A percentile compares a stretch with the other conserved stretches of the same genome.
These are phyloP conservation scores for Bipolaris cookei DNA, from an alignment of 2,329 filamentous ascomycete genomes.

Conservation along the genomic window DNA sequence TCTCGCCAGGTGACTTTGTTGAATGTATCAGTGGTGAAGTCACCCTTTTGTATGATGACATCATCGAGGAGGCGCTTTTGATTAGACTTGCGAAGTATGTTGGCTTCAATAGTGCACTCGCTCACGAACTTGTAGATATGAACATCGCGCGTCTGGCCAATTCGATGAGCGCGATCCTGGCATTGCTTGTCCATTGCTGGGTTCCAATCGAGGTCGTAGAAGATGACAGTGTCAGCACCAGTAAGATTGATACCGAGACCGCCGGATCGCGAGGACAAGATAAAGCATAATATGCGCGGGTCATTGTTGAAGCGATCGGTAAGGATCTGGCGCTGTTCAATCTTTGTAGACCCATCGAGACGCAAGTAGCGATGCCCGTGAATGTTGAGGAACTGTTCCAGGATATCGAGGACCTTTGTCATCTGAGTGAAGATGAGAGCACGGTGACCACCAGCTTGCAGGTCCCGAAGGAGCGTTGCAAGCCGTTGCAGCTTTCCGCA, in stretches of 20 bases:
- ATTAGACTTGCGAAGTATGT: constrained; percentile 93
- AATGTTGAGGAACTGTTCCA: constrained; percentile 97
- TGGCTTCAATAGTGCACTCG: constrained; percentile 86
- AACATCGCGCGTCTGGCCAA: constrained; percentile 95
- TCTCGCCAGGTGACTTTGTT: constrained; percentile 75
- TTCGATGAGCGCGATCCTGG: constrained; percentile 95
- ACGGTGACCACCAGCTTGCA: constrained; percentile 89
- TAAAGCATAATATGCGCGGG: constrained; percentile 89
- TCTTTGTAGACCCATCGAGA: constrained; percentile 93
- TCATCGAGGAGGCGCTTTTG: constrained; percentile 98
- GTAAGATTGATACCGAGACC: constrained; percentile 96
- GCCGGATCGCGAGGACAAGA: constrained; percentile 90
- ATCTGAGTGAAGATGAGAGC: constrained; percentile 99
- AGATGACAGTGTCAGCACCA: constrained; percentile 96
- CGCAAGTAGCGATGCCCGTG: constrained; percentile 96
- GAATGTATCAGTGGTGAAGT: constrained; percentile 97
- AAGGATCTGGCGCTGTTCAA: constrained; percentile 92
- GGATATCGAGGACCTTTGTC: constrained; percentile 96
- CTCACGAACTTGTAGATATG: constrained; percentile 81
- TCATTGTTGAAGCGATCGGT: constrained; percentile 98
- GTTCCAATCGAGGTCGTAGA: constrained; percentile 99
- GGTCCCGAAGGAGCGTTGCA: constrained; percentile 80
- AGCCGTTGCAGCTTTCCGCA: constrained; percentile 94
- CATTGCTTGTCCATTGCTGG: constrained; percentile 99
- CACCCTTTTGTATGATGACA: constrained; percentile 96